Conservation (phyloP, 2,329 filamentous ascomycete species). For the Elsinoe necatrix region DNA sequence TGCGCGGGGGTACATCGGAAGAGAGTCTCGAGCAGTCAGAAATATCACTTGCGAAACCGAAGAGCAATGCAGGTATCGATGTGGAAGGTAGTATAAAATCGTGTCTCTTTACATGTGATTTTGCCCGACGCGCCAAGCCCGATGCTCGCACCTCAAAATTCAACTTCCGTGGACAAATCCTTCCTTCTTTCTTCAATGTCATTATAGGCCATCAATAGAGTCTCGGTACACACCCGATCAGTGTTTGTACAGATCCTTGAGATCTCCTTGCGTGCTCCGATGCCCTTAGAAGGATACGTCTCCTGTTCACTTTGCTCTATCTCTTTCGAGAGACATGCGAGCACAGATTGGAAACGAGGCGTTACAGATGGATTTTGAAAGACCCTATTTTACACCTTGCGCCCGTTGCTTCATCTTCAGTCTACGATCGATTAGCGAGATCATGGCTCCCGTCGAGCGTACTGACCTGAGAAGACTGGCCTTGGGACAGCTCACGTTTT, state of each 20-base stretch:
- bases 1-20: too few species aligned
- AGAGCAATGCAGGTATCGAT: too few species aligned
- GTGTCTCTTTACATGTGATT: neutral
- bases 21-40: too few species aligned
- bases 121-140: neutral
- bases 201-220: slow-evolving; percentile 93
- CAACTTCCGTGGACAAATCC: slow-evolving; percentile 18
- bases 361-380: slow-evolving; percentile 30
- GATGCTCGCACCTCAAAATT: slow-evolving; percentile 14
- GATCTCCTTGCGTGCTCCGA: slow-evolving; percentile 94
- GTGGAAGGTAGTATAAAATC: too few species aligned
- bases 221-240: slow-evolving; percentile 87
- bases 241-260: slow-evolving; percentile 82
- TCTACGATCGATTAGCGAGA: slow-evolving; percentile 24
- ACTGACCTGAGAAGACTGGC: slow-evolving; percentile 57
- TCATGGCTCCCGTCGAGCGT: neutral
- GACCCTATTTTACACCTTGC: slow-evolving; percentile 27
- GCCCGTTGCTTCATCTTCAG: slow-evolving; percentile 77
- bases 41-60: too few species aligned
- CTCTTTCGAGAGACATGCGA: slow-evolving; percentile 41
- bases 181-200: slow-evolving; percentile 58
- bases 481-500: slow-evolving; percentile 77
- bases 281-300: slow-evolving; percentile 73
- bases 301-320: slow-evolving; percentile 50
- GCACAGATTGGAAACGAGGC: slow-evolving; percentile 36